Evolutionary conservation across 306 rosid genomes (phyloP), one percentile per base, ranked within the genome.

Genomic region (Inga leiocalycina): DNA sequence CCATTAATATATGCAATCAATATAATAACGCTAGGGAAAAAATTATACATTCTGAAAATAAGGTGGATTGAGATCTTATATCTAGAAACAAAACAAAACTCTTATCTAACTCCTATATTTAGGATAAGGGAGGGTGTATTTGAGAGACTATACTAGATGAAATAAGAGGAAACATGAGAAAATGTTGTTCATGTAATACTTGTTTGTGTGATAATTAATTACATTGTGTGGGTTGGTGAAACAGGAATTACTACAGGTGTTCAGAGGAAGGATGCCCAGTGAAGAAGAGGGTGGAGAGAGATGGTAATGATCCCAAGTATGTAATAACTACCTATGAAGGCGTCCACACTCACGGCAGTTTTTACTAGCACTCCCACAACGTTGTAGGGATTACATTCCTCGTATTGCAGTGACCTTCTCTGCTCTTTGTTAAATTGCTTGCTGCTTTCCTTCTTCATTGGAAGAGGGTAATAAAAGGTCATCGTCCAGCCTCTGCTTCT

Each of bases 291-390:
- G 97, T 96, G 16, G 99, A 96, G 82, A 92, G 94, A 84, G 99
- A 96, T n/a, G 75, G 59, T n/a, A 91, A 92, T 41, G 99, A 94
- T 75, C 90, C 90, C 4, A 85, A 22, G 61, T 94, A 84, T 73
- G 98, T 94, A 46, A 96, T 96, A 52, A 96, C 99, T 10, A 92
- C 98, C 27, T 96, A 96, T 8, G 99, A 93, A 81, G 99, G 99
- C 11, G 78, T 76, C 64, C 99, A 96, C 83, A 93, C 87, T 67
- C 99, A 93, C 68, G 90, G 75, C 34, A 88, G 83, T 77, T 73
- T 84, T 56, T 81, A 37, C 70, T 88, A 74, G 82, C 43, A 39
- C 27, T 34, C 43, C 45, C 35, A 65, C 19, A 12, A 4, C 35
- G 8, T 34, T 17, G n/a, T 17, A 8, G 14, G 12, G 6, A 17